phyloP scores from a whole-genome alignment of 129 eudicot genomes.

The Heracleum sosnowskyi region DNA sequence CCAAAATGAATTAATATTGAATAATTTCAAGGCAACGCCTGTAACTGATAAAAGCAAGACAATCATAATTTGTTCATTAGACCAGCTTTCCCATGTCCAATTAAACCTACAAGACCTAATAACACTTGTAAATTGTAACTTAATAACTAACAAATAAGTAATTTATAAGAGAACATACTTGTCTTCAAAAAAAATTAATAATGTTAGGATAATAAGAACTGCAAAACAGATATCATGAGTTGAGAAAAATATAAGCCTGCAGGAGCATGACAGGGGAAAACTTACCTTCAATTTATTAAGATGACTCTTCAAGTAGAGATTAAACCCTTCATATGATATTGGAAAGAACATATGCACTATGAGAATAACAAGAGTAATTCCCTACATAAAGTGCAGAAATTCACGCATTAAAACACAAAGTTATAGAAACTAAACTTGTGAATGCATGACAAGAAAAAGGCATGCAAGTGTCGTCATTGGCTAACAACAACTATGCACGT shows the following conservation, averaged over 20 bases:
- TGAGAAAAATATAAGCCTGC: background rate
- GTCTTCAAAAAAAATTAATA: background rate
- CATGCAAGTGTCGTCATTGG: background rate
- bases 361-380: slow-evolving; percentile 55
- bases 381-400: slow-evolving; percentile 42
- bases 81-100: background rate
- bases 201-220: background rate
- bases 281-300: slow-evolving; percentile 75
- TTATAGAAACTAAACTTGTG: background rate
- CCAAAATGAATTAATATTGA: background rate
- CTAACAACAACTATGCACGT: no score
- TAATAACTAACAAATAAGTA: background rate
- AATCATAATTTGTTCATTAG: background rate
- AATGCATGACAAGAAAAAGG: background rate
- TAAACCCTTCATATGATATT: slow-evolving; percentile 58
- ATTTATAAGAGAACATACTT: background rate
- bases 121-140: background rate
- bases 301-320: slow-evolving; percentile 58
- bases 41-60: background rate
- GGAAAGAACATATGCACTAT: slow-evolving; percentile 61
- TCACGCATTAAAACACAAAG: background rate
- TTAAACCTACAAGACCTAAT: background rate
- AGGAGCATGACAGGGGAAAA: background rate
- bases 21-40: background rate
- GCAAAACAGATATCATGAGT: background rate